Evolutionary conservation across 768 basidiomycete species (phyloP), one percentile per base, ranked within the genome.

Genomic region (Boletus rubropictus): DNA sequence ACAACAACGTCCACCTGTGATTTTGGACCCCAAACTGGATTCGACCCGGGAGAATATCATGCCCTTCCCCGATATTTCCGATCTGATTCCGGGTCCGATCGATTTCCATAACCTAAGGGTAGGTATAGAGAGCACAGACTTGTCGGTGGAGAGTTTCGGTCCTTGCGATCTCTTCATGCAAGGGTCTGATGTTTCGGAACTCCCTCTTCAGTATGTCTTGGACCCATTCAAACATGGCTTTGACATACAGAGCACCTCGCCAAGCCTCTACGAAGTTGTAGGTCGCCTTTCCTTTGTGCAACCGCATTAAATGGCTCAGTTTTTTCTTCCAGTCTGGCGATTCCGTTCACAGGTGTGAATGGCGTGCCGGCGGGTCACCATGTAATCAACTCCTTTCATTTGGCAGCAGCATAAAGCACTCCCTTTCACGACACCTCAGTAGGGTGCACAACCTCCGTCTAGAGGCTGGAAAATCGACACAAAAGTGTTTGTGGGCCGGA

Each of bases 401-500:
- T 4, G 42, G 36, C 15, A n/a, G n/a, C n/a, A 49, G 33, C 41
- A 7, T 48, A 28, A 59, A 54, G 33, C 51, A 57, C 1, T 4
- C 44, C 22, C n/a, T 61, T 17, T 37, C 52, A 3, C 40, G 34
- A 2, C 60, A 61, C 24, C 42, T 61, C 1, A 7, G 21, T 3
- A 15, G 4, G 1, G 9, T 0, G 1, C 60, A 61, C 46, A 4
- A 15, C 4, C 39, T 59, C 7, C 25, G 5, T 36, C 32, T 51
- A 3, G 18, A 39, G 14, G 25, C 21, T 8, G 54, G 54, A 9
- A 56, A 50, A 32, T 24, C 34, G n/a, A 20, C 24, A 0, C 50
- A 31, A 20, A 35, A 1, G 22, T 66, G 64, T 40, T 34, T 0
- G 0, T 64, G 63, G 64, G 0, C 22, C 0, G 46, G 52, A n/a